These are phyloP conservation scores for Pyricularia grisea DNA, from an alignment of 2,329 filamentous ascomycete genomes.

Conservation along the genomic window DNA sequence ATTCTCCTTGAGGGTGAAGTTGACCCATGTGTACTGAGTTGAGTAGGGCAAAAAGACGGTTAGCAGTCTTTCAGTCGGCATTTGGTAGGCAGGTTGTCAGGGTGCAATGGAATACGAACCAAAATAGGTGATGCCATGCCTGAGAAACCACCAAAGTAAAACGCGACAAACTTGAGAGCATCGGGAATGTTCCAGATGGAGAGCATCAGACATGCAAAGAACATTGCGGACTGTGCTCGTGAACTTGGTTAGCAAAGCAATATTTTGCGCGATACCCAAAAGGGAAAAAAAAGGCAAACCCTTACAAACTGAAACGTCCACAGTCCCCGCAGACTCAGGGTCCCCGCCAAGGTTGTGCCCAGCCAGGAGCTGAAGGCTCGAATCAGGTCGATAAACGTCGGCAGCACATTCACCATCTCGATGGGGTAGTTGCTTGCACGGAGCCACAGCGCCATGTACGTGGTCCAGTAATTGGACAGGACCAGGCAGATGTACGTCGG, in stretches of 20 bases:
- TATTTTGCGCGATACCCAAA: too few species aligned
- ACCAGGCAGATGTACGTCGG: constrained; percentile 24
- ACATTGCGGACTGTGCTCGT: not conserved
- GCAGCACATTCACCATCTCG: constrained; percentile 37
- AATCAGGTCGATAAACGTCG: constrained; percentile 37
- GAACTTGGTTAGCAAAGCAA: not conserved
- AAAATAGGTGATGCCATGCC: constrained; percentile 5
- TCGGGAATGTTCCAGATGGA: constrained; percentile 40
- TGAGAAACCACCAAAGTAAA: not conserved
- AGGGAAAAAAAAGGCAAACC: not conserved
- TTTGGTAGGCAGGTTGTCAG: not conserved
- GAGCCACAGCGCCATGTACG: constrained; percentile 44
- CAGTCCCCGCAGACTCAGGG: not conserved
- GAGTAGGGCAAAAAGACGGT: not conserved
- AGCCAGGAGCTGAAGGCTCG: constrained; percentile 37
- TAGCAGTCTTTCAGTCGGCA: not conserved
- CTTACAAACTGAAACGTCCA: constrained; percentile 5
- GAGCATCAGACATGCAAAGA: constrained; percentile 13
- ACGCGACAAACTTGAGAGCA: constrained; percentile 26
- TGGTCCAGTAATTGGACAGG: constrained; percentile 31
- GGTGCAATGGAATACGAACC: not conserved
- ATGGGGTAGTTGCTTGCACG: constrained; percentile 37
- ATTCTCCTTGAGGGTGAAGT: constrained; percentile 4
- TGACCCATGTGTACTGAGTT: constrained; percentile 2
- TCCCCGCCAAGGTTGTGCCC: constrained; percentile 34